A percentile compares a stretch with the other conserved stretches of the same genome.
These are phyloP conservation scores for Picocystis salinarum DNA, from an alignment of 139 green algal species.

Conservation along the genomic window DNA sequence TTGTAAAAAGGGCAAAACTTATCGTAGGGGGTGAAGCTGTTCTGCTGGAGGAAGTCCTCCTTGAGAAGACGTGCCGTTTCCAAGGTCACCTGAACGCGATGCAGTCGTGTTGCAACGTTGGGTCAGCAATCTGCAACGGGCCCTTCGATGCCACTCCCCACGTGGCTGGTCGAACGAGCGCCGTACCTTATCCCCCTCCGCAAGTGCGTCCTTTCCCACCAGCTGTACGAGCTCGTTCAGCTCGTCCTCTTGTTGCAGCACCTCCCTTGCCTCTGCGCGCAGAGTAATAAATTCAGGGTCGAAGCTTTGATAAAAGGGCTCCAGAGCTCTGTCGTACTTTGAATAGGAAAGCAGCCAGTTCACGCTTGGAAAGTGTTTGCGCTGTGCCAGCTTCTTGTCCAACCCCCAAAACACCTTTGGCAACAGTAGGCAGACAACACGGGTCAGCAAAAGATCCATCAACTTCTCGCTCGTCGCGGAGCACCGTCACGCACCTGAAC, in stretches of 20 bases:
- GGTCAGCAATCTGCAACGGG: too few species aligned
- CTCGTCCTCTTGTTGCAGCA: conserved; percentile 98
- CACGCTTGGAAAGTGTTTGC: conserved; percentile 98
- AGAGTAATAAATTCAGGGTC: conserved; percentile 67
- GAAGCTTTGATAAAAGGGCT: conserved; percentile 91
- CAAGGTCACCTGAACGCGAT: too few species aligned
- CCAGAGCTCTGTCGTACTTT: conserved; percentile 93
- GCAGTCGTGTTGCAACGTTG: too few species aligned
- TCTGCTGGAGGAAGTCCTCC: conserved; percentile 98
- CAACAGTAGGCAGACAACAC: conserved; percentile 7
- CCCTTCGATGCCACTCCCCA: too few species aligned
- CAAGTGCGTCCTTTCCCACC: conserved; percentile 94
- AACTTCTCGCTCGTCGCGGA: conserved; percentile 1
- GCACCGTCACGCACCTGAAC: conserved; percentile 51
- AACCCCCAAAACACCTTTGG: conserved; percentile 95
- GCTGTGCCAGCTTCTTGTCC: conserved; percentile 99
- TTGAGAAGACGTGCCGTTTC: conserved; percentile 94
- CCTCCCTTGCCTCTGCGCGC: conserved; percentile 32
- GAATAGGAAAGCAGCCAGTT: conserved; percentile 99
- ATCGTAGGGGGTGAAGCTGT: conserved; percentile 87
- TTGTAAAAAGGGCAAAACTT: conserved; percentile 98
- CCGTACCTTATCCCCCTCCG: conserved; percentile 95
- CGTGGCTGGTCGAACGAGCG: too few species aligned
- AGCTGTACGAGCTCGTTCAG: conserved; percentile 99
- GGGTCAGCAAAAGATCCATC: conserved; percentile 4